These are phyloP conservation scores for Ogataea trehaloabstinens DNA, from an alignment of 805 yeast genomes.

Conservation along the genomic window DNA sequence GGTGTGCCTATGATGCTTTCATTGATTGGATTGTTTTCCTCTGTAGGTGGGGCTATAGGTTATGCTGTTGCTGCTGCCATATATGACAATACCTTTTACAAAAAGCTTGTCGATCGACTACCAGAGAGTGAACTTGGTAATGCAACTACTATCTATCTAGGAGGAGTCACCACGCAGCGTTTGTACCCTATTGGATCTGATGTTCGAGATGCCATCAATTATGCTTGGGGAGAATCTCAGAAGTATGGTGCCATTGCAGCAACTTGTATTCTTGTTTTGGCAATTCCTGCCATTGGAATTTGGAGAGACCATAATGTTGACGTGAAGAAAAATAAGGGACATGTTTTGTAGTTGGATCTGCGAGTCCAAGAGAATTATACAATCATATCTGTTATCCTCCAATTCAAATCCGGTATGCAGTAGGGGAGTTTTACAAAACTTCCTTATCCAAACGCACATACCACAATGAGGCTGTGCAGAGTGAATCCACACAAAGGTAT, in stretches of 20 bases:
- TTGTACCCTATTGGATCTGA: conserved; percentile 24
- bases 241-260: conserved; percentile 25
- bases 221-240: conserved; percentile 29
- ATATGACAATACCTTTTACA: conserved; percentile 31
- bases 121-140: conserved; percentile 23
- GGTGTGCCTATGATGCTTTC: conserved; percentile 41
- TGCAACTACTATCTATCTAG: conserved; percentile 18
- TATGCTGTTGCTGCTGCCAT: conserved; percentile 39
- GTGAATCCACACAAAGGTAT: too few relatives aligned
- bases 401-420: too few relatives aligned
- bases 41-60: conserved; percentile 40
- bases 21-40: conserved; percentile 32
- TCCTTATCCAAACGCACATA: too few relatives aligned
- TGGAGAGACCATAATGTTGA: conserved; percentile 31
- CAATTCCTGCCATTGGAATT: conserved; percentile 23
- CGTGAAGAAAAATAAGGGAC: conserved; percentile 19
- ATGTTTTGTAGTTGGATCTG: too few relatives aligned
- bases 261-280: conserved; percentile 22
- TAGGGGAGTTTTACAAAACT: too few relatives aligned
- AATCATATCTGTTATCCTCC: too few relatives aligned
- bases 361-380: too few relatives aligned
- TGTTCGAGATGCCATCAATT: conserved; percentile 26
- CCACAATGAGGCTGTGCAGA: too few relatives aligned
- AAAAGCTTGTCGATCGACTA: conserved; percentile 21
- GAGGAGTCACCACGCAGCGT: conserved; percentile 23